Evolutionary conservation across 225 moss, liverwort and hornwort genomes (phyloP), one percentile per base, ranked within the genome.

Genomic region (Physcomitrellopsis africana): DNA sequence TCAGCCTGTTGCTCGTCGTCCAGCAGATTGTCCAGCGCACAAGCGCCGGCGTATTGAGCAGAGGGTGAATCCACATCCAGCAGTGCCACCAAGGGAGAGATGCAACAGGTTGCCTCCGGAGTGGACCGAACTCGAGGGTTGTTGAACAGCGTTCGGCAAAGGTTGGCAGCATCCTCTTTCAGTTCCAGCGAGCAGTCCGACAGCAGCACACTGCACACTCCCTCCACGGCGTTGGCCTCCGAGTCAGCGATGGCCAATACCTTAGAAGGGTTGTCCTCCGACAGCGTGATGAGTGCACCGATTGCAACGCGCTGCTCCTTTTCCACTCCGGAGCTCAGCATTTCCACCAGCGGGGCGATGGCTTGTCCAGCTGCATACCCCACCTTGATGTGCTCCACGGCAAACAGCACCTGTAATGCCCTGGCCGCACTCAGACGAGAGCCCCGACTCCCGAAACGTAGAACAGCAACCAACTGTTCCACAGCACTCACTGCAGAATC

Each of bases 1-100:
- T 99, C 99, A 1, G 99, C 99, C 76, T 99, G 99, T 65, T 93
- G 93, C 77, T 99, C 99, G 48, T 99, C 99, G 55, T 99, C 99
- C 67, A 99, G 84, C 16, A 99, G 87, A 58, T 89, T 95, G 76
- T 95, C 95, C 0, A 99, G 90, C 3, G 99, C 99, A 51, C 93
- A 90, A 80, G 93, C 92, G 64, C 99, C 99, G 19, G 99, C 95
- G 63, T 92, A 93, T 75, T 95, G 99, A 16, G 91, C 93, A 8
- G 95, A 92, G 54, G 84, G 82, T 12, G 85, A 79, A n/a, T 99
- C 95, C 44, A 89, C 85, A 42, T 88, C 92, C 78, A 99, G 76
- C 24, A 99, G 88, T 16, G 99, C 89, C 69, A 99, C 95, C 26
- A 99, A 73, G 2, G 99, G 99, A 44, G 92, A 95, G 59, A 99